phyloP scores from a whole-genome alignment of 140 eudicot species.

The Cichorium intybus region DNA sequence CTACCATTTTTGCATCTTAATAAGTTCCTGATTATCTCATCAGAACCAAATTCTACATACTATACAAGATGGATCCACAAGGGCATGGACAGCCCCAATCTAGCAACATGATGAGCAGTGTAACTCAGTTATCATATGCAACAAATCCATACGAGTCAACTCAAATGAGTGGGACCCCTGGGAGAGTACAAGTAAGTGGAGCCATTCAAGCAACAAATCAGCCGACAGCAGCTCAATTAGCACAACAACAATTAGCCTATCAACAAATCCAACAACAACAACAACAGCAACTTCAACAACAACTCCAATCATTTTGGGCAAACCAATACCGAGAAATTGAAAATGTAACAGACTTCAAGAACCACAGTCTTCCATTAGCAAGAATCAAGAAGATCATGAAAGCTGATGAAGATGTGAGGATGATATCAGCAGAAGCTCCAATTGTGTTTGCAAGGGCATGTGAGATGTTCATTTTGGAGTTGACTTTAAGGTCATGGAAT shows the following conservation, averaged over 20 bases:
- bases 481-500: constrained; percentile 67
- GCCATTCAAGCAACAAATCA: constrained; percentile 30
- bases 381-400: constrained; percentile 79
- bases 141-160: constrained; percentile 44
- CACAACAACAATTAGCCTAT: constrained; percentile 51
- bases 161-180: constrained; percentile 36
- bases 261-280: constrained; percentile 57
- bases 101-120: constrained; percentile 37
- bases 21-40: too few relatives aligned
- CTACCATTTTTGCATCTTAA: too few relatives aligned
- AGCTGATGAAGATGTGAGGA: constrained; percentile 73
- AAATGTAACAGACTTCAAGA: constrained; percentile 62
- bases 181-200: constrained; percentile 40
- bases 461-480: constrained; percentile 67
- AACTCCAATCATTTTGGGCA: constrained; percentile 65
- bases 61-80: constrained; percentile 46
- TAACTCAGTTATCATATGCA: constrained; percentile 42
- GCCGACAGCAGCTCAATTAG: constrained; percentile 47
- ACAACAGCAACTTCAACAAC: constrained; percentile 59
- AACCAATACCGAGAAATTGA: constrained; percentile 61
- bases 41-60: too few relatives aligned
- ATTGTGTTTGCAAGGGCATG: constrained; percentile 68
- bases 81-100: constrained; percentile 50
- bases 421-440: constrained; percentile 84
- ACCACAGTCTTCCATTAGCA: constrained; percentile 71